These are phyloP conservation scores for Zhuliangozyma parablackwelliae DNA, from an alignment of 1,139 yeast genomes.

Conservation along the genomic window DNA sequence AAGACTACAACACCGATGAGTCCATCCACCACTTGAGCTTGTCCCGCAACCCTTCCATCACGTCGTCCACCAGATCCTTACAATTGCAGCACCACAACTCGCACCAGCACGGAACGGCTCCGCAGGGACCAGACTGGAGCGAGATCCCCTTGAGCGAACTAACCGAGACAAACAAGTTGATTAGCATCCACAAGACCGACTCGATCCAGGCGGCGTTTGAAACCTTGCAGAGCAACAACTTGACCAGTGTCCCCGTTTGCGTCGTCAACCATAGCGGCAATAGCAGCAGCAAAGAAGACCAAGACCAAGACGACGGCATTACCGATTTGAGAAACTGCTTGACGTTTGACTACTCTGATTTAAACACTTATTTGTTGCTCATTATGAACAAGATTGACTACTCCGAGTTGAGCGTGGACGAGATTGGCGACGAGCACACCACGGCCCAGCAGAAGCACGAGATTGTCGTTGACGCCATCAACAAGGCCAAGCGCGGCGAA, in stretches of 20 bases:
- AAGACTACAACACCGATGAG: conserved; percentile 23
- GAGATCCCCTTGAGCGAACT: conserved; percentile 67
- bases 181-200: conserved; percentile 55
- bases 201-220: conserved; percentile 89
- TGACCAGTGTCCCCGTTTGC: conserved; percentile 82
- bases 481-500: conserved; percentile 57
- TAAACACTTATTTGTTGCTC: conserved; percentile 75
- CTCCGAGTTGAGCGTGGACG: conserved; percentile 29
- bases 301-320: conserved; percentile 13
- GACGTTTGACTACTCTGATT: conserved; percentile 88
- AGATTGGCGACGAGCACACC: conserved; percentile 15
- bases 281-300: conserved; percentile 2
- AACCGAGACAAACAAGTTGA: conserved; percentile 73
- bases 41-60: conserved; percentile 41
- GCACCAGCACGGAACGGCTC: conserved; percentile 3
- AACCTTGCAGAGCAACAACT: conserved; percentile 60
- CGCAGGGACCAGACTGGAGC: conserved; percentile 56
- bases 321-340: conserved; percentile 51
- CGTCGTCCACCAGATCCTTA: conserved; percentile 18
- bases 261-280: conserved; percentile 13
- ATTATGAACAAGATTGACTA: conserved; percentile 63
- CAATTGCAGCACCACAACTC: not conserved
- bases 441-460: conserved; percentile 22
- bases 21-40: conserved; percentile 32
- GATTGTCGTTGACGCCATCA: conserved; percentile 26